These are phyloP conservation scores for Waltiozyma sp. DNA, from an alignment of 1,139 yeast species.

Conservation along the genomic window DNA sequence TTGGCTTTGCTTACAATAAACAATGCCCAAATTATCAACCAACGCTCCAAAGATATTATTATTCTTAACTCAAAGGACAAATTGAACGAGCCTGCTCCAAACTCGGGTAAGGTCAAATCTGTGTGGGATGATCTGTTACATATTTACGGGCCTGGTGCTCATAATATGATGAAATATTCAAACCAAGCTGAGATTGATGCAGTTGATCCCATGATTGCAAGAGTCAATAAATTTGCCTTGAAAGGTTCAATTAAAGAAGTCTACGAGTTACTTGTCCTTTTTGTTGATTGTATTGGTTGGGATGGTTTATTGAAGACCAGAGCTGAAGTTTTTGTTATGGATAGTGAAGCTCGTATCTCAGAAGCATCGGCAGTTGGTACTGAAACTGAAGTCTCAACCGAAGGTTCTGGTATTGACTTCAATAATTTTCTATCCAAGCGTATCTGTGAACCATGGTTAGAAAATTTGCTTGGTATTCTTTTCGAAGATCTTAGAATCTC, in stretches of 20 bases:
- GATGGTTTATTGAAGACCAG: constrained; percentile 69
- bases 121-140: constrained; percentile 33
- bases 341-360: constrained; percentile 33
- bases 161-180: constrained; percentile 29
- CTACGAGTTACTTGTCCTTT: constrained; percentile 54
- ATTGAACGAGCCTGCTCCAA: constrained; percentile 66
- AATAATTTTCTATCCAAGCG: constrained; percentile 40
- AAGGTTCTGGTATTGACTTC: constrained; percentile 1
- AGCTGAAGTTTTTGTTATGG: constrained; percentile 89
- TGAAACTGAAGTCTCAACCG: too few relatives aligned
- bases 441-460: constrained; percentile 92
- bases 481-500: constrained; percentile 85
- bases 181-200: constrained; percentile 31
- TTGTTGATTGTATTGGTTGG: constrained; percentile 77
- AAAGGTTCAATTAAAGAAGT: constrained; percentile 74
- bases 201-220: constrained; percentile 57
- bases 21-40: constrained; percentile 81
- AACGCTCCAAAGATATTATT: constrained; percentile 47
- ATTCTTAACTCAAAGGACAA: constrained; percentile 57
- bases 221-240: constrained; percentile 67
- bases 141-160: constrained; percentile 49
- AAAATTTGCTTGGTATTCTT: constrained; percentile 71
- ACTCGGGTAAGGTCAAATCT: constrained; percentile 46
- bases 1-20: constrained; percentile 76
- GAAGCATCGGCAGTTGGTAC: too few relatives aligned